These are phyloP conservation scores for Ormosia emarginata DNA, from an alignment of 306 rosid genomes.

Conservation along the genomic window DNA sequence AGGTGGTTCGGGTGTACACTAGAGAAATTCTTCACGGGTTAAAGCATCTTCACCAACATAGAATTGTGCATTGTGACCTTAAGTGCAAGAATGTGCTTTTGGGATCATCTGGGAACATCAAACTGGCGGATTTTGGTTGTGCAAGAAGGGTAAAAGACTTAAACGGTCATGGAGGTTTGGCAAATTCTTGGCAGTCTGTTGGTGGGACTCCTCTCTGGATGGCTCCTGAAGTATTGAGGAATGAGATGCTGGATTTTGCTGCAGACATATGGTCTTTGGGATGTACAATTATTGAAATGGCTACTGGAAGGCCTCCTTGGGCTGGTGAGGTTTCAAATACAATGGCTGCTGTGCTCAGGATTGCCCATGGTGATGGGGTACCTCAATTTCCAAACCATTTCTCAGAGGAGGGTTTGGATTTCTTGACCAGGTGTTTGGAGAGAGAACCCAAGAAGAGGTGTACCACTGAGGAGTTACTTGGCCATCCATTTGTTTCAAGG, in stretches of 20 bases:
- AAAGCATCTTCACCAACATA: conserved; percentile 40
- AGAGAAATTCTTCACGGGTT: conserved; percentile 51
- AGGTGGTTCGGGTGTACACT: conserved; percentile 52
- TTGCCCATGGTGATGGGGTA: conserved; percentile 32
- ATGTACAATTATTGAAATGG: conserved; percentile 70
- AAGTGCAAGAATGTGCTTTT: conserved; percentile 70
- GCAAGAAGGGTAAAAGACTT: conserved; percentile 37
- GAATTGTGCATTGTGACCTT: conserved; percentile 57
- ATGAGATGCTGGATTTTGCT: conserved; percentile 29
- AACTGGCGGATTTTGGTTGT: conserved; percentile 63
- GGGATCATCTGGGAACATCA: conserved; percentile 53
- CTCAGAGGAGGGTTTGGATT: conserved; percentile 50
- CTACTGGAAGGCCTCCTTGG: conserved; percentile 62
- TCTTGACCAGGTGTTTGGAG: conserved; percentile 50
- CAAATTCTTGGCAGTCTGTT: neutral
- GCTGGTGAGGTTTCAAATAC: conserved; percentile 33
- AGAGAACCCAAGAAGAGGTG: conserved; percentile 53
- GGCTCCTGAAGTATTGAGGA: conserved; percentile 70
- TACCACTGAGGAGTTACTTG: conserved; percentile 36
- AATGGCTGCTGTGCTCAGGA: conserved; percentile 38
- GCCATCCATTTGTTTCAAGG: conserved; percentile 53
- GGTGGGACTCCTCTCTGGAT: conserved; percentile 70
- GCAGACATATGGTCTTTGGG: conserved; percentile 72
- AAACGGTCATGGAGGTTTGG: neutral
- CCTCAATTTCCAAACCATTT: conserved; percentile 53